Conservation (phyloP, 1,139 yeast genomes). For the Saccharomyces pastorianus region DNA sequence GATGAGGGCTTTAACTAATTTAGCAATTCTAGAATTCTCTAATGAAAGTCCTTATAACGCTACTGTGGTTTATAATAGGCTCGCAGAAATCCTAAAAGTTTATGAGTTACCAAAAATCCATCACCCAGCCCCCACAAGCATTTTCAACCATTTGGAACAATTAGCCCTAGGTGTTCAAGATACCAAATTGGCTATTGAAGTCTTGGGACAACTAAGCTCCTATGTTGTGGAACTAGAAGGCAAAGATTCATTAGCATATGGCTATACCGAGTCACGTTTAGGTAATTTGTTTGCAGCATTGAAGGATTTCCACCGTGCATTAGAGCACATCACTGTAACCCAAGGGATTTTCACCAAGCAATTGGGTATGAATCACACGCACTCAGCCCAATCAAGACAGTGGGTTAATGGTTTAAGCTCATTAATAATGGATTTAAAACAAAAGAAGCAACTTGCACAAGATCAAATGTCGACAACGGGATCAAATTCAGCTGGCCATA, state of each 20-base stretch:
- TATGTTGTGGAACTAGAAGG: conserved; percentile 48
- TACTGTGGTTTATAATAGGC: conserved; percentile 45
- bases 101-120: conserved; percentile 46
- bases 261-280: conserved; percentile 50
- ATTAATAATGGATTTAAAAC: conserved; percentile 22
- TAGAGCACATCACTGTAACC: conserved; percentile 52
- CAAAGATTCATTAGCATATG: conserved; percentile 49
- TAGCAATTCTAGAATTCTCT: conserved; percentile 64
- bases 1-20: conserved; percentile 60
- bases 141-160: conserved; percentile 54
- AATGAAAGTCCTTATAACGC: conserved; percentile 55
- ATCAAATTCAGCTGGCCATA: conserved; percentile 7
- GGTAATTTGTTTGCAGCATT: conserved; percentile 50
- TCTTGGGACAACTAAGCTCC: conserved; percentile 44
- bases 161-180: conserved; percentile 36
- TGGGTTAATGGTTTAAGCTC: conserved; percentile 45
- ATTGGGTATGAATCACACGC: conserved; percentile 30
- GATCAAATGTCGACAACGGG: conserved; percentile 19
- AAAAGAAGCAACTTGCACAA: conserved; percentile 22
- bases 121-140: conserved; percentile 66
- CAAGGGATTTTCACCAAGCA: conserved; percentile 57
- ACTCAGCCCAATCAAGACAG: conserved; percentile 39
- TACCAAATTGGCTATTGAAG: conserved; percentile 39
- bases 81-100: conserved; percentile 36
- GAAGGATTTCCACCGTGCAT: conserved; percentile 46